A percentile compares a stretch with the other conserved stretches of the same genome.
Evolutionary conservation across 805 yeast genomes (phyloP).

Genomic region (Kodamaea restingae): DNA sequence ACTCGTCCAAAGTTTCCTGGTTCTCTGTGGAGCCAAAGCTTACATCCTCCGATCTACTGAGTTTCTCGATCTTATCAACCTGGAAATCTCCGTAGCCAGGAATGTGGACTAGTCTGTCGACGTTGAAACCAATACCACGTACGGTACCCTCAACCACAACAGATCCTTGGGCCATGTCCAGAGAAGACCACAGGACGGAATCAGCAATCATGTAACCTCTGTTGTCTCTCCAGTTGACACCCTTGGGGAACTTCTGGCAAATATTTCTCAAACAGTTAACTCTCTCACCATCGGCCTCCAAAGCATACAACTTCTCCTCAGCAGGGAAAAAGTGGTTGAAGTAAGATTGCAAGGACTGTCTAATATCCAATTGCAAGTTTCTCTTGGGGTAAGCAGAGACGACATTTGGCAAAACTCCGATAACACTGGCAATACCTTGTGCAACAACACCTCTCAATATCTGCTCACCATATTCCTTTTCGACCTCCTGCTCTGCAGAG

Average conservation of each 20-base stretch:
- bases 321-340: constrained; percentile 51
- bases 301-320: constrained; percentile 69
- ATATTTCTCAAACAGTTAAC: constrained; percentile 65
- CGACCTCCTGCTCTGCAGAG: constrained; percentile 83
- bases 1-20: constrained; percentile 58
- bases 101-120: constrained; percentile 74
- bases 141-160: constrained; percentile 76
- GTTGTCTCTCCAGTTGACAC: constrained; percentile 88
- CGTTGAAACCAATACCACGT: constrained; percentile 80
- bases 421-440: constrained; percentile 84
- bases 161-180: constrained; percentile 25
- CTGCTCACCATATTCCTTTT: constrained; percentile 77
- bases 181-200: constrained; percentile 40
- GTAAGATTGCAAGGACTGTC: constrained; percentile 40
- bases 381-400: constrained; percentile 63
- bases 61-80: constrained; percentile 59
- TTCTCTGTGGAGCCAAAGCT: constrained; percentile 30
- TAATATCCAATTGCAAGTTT: constrained; percentile 66
- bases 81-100: constrained; percentile 91
- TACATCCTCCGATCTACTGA: constrained; percentile 25
- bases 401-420: constrained; percentile 76
- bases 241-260: constrained; percentile 83
- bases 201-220: constrained; percentile 87
- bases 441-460: constrained; percentile 81
- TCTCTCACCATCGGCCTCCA: constrained; percentile 69